These are phyloP conservation scores for Scheffersomyces insectosa DNA, from an alignment of 1,139 yeast genomes.

Conservation along the genomic window DNA sequence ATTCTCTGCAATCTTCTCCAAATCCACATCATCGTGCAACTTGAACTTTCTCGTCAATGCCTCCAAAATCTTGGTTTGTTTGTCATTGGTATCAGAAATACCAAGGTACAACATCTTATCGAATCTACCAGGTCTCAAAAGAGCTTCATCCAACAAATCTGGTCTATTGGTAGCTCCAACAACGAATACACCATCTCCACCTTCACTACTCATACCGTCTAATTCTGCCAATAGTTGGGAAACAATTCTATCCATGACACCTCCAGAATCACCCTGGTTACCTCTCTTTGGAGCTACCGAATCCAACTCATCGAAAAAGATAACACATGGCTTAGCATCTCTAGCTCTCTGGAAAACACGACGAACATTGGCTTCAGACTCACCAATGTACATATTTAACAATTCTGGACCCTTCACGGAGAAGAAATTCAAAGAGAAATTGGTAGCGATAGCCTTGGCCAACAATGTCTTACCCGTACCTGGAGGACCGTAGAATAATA, in stretches of 20 bases:
- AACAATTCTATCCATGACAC: slow-evolving; percentile 97
- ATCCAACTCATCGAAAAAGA: slow-evolving; percentile 94
- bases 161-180: slow-evolving; percentile 98
- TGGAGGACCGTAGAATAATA: slow-evolving; percentile 94
- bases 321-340: slow-evolving; percentile 96
- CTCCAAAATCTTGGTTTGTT: slow-evolving; percentile 80
- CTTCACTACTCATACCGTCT: slow-evolving; percentile 89
- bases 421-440: slow-evolving; percentile 88
- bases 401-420: slow-evolving; percentile 96
- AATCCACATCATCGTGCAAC: slow-evolving; percentile 60
- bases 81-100: slow-evolving; percentile 85
- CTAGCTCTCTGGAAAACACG: slow-evolving; percentile 91
- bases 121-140: slow-evolving; percentile 92
- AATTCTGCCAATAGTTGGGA: slow-evolving; percentile 91
- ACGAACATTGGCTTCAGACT: slow-evolving; percentile 95
- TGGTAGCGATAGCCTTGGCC: slow-evolving; percentile 96
- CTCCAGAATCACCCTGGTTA: slow-evolving; percentile 97
- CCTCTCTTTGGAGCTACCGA: slow-evolving; percentile 98
- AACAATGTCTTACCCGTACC: slow-evolving; percentile 95
- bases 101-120: slow-evolving; percentile 94
- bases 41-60: slow-evolving; percentile 87
- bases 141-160: slow-evolving; percentile 89
- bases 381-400: slow-evolving; percentile 96
- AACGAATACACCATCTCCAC: slow-evolving; percentile 79
- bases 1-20: slow-evolving; percentile 58